Evolutionary conservation across 176 grass and related monocot species (phyloP).

Genomic region (Aechmea fasciata): DNA sequence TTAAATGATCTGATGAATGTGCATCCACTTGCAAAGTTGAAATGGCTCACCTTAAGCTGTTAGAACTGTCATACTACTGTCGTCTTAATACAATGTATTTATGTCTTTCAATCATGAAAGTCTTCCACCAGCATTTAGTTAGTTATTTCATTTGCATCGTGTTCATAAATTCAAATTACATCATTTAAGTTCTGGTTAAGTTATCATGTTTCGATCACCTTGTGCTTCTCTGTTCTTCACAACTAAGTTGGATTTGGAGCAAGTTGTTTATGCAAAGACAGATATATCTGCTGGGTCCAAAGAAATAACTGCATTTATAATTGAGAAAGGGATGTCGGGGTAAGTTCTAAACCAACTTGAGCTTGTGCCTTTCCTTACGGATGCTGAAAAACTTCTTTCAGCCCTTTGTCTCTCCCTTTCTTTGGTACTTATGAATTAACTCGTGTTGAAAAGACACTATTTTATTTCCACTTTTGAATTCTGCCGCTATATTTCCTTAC

Average conservation of each 20-base stretch:
- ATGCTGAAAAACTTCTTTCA: not conserved
- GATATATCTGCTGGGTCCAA: conserved; percentile 71
- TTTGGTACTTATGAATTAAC: too few relatives aligned
- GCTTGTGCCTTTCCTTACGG: not conserved
- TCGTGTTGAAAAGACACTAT: not conserved
- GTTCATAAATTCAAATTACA: too few relatives aligned
- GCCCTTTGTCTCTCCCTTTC: not conserved
- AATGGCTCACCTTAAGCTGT: not conserved
- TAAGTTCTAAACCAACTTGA: conserved; percentile 23
- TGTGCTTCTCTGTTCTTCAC: conserved; percentile 11
- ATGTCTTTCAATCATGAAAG: too few relatives aligned
- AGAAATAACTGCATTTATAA: conserved; percentile 98
- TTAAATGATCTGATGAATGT: not conserved
- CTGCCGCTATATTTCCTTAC: not conserved
- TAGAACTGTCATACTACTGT: not conserved
- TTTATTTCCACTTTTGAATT: not conserved
- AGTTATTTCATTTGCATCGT: too few relatives aligned
- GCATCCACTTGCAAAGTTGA: too few relatives aligned
- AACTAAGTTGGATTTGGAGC: conserved; percentile 24
- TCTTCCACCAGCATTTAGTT: too few relatives aligned
- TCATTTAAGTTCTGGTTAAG: not conserved
- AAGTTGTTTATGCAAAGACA: conserved; percentile 97
- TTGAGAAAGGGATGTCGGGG: conserved; percentile 96
- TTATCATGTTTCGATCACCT: not conserved
- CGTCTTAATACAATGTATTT: too few relatives aligned